phyloP scores from a whole-genome alignment of 176 grass and related monocot species.

The Hyparrhenia diplandra region DNA sequence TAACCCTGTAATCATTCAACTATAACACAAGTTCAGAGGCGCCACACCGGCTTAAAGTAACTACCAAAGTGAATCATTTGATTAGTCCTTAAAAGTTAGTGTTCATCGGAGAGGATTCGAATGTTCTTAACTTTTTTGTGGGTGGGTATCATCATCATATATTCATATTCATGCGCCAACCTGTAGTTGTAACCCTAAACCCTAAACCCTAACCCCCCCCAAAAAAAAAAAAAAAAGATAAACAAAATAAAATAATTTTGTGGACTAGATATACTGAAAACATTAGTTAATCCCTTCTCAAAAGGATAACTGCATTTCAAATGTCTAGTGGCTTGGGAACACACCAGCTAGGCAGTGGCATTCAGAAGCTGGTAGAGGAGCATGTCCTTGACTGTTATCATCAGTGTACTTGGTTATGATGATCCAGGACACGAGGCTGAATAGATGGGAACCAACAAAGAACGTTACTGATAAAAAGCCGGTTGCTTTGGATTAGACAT shows the following conservation, averaged over 20 bases:
- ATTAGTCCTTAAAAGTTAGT: not conserved
- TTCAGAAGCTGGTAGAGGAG: not conserved
- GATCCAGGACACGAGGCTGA: not conserved
- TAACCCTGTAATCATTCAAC: constrained; percentile 10
- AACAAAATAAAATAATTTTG: too few relatives aligned
- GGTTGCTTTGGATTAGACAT: not conserved
- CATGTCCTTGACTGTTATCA: not conserved
- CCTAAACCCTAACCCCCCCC: too few relatives aligned
- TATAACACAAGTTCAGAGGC: constrained; percentile 12
- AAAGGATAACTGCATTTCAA: not conserved
- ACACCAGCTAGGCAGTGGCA: not conserved
- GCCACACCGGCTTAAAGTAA: constrained; percentile 27
- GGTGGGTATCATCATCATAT: constrained; percentile 1
- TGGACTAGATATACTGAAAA: not conserved
- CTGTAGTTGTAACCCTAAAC: not conserved
- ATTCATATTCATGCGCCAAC: not conserved
- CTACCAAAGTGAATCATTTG: constrained; percentile 2
- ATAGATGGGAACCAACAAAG: not conserved
- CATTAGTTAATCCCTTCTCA: too few relatives aligned
- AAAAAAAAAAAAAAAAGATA: too few relatives aligned
- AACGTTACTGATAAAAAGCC: not conserved
- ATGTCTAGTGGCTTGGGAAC: not conserved
- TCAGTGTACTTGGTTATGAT: not conserved
- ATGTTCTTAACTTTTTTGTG: not conserved
- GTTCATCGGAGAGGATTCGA: not conserved